These are phyloP conservation scores for Naegleria gruberi DNA, from an alignment of 208 protist genomes.

Conservation along the genomic window DNA sequence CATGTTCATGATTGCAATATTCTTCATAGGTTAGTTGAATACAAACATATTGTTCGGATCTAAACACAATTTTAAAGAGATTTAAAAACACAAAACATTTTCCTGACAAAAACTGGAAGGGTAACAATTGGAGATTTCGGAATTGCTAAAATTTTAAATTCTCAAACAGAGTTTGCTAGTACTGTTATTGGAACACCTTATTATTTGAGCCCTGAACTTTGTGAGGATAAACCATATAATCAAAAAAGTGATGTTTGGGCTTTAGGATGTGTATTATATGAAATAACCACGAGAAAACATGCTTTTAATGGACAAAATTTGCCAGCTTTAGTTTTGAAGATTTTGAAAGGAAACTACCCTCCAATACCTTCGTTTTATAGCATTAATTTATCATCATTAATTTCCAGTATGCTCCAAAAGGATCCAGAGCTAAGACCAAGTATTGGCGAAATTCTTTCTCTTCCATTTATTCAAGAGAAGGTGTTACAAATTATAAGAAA, in stretches of 20 bases:
- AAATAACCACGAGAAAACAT: slow-evolving; percentile 67
- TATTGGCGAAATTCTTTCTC: slow-evolving; percentile 57
- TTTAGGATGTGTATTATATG: slow-evolving; percentile 70
- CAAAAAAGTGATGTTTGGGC: slow-evolving; percentile 83
- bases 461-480: slow-evolving; percentile 38
- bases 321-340: slow-evolving; percentile 49
- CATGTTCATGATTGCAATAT: slow-evolving; percentile 80
- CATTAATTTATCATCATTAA: slow-evolving; percentile 59
- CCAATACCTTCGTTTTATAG: slow-evolving; percentile 60
- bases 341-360: slow-evolving; percentile 16
- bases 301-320: slow-evolving; percentile 75
- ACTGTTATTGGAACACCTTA: slow-evolving; percentile 74
- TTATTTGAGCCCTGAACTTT: slow-evolving; percentile 84
- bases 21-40: slow-evolving; percentile 53
- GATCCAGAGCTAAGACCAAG: slow-evolving; percentile 64
- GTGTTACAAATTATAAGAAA: not conserved
- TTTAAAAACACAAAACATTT: slow-evolving; percentile 77
- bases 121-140: slow-evolving; percentile 76
- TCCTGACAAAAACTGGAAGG: slow-evolving; percentile 60
- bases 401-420: slow-evolving; percentile 64
- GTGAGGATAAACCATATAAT: slow-evolving; percentile 68
- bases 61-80: slow-evolving; percentile 39
- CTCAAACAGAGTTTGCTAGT: slow-evolving; percentile 52
- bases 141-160: slow-evolving; percentile 60
- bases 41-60: not conserved